Conservation (phyloP, 305 asterid genomes). For the Fraxinus ornus region DNA sequence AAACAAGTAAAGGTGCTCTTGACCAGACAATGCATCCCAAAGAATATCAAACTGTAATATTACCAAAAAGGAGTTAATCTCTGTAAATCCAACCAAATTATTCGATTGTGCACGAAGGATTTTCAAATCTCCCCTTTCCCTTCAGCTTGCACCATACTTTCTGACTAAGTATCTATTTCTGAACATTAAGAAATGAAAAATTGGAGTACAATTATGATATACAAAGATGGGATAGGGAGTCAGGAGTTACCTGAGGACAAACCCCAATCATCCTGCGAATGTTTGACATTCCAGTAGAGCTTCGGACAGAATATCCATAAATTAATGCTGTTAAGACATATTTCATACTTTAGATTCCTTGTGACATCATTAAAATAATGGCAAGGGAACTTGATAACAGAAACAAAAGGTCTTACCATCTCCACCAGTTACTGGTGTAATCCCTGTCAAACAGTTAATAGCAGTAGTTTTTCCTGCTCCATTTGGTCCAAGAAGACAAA, state of each 20-base stretch:
- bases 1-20: conserved; percentile 84
- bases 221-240: conserved; percentile 13
- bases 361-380: conserved; percentile 12
- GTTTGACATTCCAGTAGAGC: conserved; percentile 72
- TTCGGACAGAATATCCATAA: conserved; percentile 75
- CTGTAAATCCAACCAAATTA: background rate
- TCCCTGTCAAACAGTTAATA: conserved; percentile 89
- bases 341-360: conserved; percentile 19
- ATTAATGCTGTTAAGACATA: conserved; percentile 63
- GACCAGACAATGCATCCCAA: conserved; percentile 88
- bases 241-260: conserved; percentile 72
- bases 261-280: conserved; percentile 88
- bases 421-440: conserved; percentile 83
- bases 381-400: conserved; percentile 2
- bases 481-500: conserved; percentile 94
- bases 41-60: conserved; percentile 76
- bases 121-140: conserved; percentile 3
- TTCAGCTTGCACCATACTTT: conserved; percentile 6
- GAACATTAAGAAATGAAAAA: conserved; percentile 17
- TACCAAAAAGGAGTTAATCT: conserved; percentile 26
- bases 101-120: background rate
- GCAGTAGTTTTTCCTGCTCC: conserved; percentile 97
- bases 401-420: conserved; percentile 62
- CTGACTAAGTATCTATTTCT: background rate
- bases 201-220: background rate